Percentiles rank a stretch among this genome's conserved stretches.
Conservation (phyloP, 2,329 filamentous ascomycete genomes). For the Biscogniauxia mediterranea region DNA sequence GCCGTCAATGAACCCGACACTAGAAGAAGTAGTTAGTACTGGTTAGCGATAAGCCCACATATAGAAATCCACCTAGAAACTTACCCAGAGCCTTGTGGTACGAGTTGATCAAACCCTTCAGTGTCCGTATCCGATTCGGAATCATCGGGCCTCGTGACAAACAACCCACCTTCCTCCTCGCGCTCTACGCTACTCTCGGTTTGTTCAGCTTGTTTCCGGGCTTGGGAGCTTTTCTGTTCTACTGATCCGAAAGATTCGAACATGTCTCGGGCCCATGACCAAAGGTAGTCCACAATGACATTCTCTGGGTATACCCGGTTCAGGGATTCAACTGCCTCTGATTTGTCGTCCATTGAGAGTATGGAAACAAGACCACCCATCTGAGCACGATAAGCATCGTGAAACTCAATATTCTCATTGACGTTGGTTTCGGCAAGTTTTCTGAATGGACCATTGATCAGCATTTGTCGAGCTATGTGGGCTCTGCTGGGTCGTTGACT, state of each 20-base stretch:
- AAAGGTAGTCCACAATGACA: slow-evolving; percentile 17
- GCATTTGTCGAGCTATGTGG: slow-evolving; percentile 9
- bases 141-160: slow-evolving; percentile 9
- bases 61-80: slow-evolving; percentile 5
- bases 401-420: slow-evolving; percentile 4
- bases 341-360: slow-evolving; percentile 7
- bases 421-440: slow-evolving; percentile 14
- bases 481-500: background rate
- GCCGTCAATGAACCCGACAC: slow-evolving; percentile 26
- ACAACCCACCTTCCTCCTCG: background rate
- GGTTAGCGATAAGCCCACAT: background rate
- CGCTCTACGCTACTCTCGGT: too few relatives aligned
- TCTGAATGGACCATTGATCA: slow-evolving; percentile 23
- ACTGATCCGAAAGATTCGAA: slow-evolving; percentile 14
- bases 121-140: slow-evolving; percentile 21
- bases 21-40: slow-evolving; percentile 22
- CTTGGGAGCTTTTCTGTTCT: background rate
- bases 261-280: slow-evolving; percentile 19
- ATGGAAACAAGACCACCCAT: slow-evolving; percentile 13
- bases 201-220: slow-evolving; percentile 1
- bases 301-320: slow-evolving; percentile 13
- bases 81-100: slow-evolving; percentile 16
- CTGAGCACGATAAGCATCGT: slow-evolving; percentile 6
- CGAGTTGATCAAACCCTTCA: slow-evolving; percentile 21
- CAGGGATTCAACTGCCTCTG: slow-evolving; percentile 7